Percentiles rank a stretch among this genome's conserved stretches.
Evolutionary conservation across 2,329 filamentous ascomycete species (phyloP).

Genomic region (Periconia sp.): DNA sequence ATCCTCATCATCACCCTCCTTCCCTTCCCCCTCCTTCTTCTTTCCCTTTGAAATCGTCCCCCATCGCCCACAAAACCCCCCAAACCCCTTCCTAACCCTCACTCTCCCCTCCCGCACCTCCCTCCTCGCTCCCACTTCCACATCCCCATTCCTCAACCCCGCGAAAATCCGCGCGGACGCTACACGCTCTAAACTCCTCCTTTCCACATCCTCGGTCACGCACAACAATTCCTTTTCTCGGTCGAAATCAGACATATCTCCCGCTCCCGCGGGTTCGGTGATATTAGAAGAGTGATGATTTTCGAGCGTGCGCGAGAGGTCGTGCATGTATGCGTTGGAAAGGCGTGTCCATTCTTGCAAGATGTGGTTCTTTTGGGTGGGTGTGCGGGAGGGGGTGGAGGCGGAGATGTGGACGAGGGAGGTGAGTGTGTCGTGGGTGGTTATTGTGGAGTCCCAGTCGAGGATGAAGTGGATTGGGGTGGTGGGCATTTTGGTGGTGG

Average conservation of each 20-base stretch:
- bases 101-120: conserved; percentile 36
- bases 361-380: conserved; percentile 16
- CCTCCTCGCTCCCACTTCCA: conserved; percentile 26
- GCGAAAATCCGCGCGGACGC: conserved; percentile 43
- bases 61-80: conserved; percentile 31
- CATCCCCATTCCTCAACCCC: conserved; percentile 33
- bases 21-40: not conserved
- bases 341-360: conserved; percentile 41
- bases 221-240: conserved; percentile 44
- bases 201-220: conserved; percentile 42
- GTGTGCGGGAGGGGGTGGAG: conserved; percentile 1
- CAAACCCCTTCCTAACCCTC: conserved; percentile 41
- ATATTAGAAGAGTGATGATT: too few relatives aligned
- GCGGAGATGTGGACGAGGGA: conserved; percentile 44
- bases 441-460: conserved; percentile 54
- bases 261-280: conserved; percentile 15
- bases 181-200: conserved; percentile 45
- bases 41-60: not conserved
- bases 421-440: conserved; percentile 48
- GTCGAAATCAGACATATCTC: conserved; percentile 5
- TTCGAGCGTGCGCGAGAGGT: conserved; percentile 39
- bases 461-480: conserved; percentile 42
- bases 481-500: not conserved
- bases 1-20: conserved; percentile 6
- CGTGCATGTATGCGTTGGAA: conserved; percentile 45